Base-by-base conservation (phyloP, 2,329 filamentous ascomycete species). In the Arthrinium puccinioides region DNA sequence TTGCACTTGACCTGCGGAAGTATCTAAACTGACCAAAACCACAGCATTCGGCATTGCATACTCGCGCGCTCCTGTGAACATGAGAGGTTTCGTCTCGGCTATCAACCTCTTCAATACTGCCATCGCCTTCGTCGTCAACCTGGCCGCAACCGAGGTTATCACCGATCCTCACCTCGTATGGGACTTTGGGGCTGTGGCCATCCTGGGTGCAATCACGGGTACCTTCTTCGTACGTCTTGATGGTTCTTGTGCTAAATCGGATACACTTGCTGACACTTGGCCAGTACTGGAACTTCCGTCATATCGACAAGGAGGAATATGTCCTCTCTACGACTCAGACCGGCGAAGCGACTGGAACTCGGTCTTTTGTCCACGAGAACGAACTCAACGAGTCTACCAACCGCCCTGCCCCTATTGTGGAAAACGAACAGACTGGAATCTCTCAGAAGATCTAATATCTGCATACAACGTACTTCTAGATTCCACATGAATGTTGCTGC, bases 41-140 rank as follows among this genome's bases (percentile, higher is more conserved):
- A 9, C 10, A 37, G 69, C 69, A 3, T 72, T 66, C 49, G 69
- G 65, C 38, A 66, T 74, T 38, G 70, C 70, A 1, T 74, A 72
- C 52, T 65, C 69, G 1, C 62, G 67, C 9, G 64, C 69, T 2
- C 69, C 69, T 3, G 52, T 61, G 34, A 72, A 72, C 50, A 72
- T 72, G 69, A 59, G 67, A 42, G 66, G 67, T 44, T 53, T 71
- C 13, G 67, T 73, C 3, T 68, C 67, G 2, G 65, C 68, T 6
- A 52, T 72, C 43, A 70, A 71, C 51, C 53, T 71, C 5, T 64
- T 70, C 55, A 68, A 53, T 49, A 61, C 58, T 4, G 64, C 64
- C 32, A 44, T 72, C 41, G 62, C 67, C 29, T 67, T 70, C 44
- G 54, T 59, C 29, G 59, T 72, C 44, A 62, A 64, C 43, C 47